These are phyloP conservation scores for Alliaria petiolata DNA, from an alignment of 345 rosid species.

Conservation along the genomic window DNA sequence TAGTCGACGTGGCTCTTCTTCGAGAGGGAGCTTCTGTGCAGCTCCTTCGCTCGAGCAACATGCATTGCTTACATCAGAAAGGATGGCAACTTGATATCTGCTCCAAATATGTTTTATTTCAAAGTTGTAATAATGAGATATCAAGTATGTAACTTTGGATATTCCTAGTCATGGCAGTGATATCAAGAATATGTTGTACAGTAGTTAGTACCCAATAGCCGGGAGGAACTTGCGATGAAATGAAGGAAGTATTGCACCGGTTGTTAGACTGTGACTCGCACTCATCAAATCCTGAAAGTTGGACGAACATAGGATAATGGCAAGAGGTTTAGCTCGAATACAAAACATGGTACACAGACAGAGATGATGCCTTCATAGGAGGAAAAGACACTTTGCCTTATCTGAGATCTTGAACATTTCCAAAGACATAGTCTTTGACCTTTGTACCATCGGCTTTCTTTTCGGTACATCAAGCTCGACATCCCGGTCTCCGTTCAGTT, in stretches of 20 bases:
- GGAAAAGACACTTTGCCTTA: conserved; percentile 30
- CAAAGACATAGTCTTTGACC: conserved; percentile 44
- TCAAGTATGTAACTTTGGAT: not conserved
- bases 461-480: conserved; percentile 29
- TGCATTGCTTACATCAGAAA: conserved; percentile 1
- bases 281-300: conserved; percentile 20
- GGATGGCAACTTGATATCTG: conserved; percentile 17
- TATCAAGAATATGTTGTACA: no score
- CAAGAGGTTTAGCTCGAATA: not conserved
- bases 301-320: not conserved
- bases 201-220: conserved; percentile 13
- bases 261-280: conserved; percentile 6
- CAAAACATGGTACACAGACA: not conserved
- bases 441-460: conserved; percentile 39
- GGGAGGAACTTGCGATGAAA: conserved; percentile 5
- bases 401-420: conserved; percentile 49
- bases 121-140: no score
- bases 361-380: conserved; percentile 28
- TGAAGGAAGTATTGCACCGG: not conserved
- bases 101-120: not conserved
- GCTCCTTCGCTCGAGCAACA: not conserved
- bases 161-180: not conserved
- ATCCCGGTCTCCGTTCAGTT: conserved; percentile 27
- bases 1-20: no score
- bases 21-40: no score